phyloP scores from a whole-genome alignment of 768 basidiomycete genomes.

The Gelatoporia subvermispora region DNA sequence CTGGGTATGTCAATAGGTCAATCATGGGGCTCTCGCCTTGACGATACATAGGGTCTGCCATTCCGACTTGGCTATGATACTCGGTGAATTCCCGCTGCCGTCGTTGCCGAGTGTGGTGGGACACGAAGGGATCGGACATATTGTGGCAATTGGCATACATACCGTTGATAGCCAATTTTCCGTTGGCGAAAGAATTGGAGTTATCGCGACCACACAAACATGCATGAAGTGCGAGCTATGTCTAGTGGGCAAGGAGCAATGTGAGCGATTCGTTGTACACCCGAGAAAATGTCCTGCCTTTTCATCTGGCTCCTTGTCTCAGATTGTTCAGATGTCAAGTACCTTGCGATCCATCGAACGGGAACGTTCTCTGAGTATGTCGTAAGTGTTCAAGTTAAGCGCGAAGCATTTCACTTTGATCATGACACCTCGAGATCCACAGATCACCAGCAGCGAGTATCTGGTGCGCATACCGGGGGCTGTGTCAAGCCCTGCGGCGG shows the following conservation, averaged over 20 bases:
- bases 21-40: neutral
- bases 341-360: constrained; percentile 63
- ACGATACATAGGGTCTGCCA: constrained; percentile 22
- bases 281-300: too few species aligned
- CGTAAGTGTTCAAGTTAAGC: constrained; percentile 23
- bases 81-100: neutral
- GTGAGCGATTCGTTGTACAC: constrained; percentile 28
- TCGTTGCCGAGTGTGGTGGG: constrained; percentile 61
- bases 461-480: constrained; percentile 74
- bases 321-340: constrained; percentile 53
- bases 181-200: constrained; percentile 47
- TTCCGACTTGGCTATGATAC: constrained; percentile 2
- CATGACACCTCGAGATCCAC: neutral
- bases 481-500: constrained; percentile 57
- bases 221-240: constrained; percentile 69
- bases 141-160: constrained; percentile 70
- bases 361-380: constrained; percentile 70
- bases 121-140: constrained; percentile 65
- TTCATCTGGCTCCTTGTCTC: too few species aligned
- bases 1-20: constrained; percentile 56
- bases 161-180: constrained; percentile 24
- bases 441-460: constrained; percentile 55
- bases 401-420: too few species aligned
- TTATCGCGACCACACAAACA: constrained; percentile 67
- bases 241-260: constrained; percentile 62